These are phyloP conservation scores for Quercus dentata DNA, from an alignment of 306 rosid genomes.

Conservation along the genomic window DNA sequence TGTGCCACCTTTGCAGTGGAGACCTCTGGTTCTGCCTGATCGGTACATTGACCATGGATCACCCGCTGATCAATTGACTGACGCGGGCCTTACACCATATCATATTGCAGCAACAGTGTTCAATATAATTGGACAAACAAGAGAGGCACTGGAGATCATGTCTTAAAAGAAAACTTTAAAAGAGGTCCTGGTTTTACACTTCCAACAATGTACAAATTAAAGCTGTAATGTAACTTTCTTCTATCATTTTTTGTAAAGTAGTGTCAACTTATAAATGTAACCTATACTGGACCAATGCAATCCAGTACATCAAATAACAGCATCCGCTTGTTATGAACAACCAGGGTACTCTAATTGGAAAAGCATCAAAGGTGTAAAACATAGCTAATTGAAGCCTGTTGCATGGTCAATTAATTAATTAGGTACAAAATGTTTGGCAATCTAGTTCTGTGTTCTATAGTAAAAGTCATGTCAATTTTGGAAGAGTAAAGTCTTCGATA, in stretches of 20 bases:
- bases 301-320: background rate
- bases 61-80: slow-evolving; percentile 64
- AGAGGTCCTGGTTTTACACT: background rate
- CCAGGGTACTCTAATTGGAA: background rate
- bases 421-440: background rate
- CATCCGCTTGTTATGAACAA: background rate
- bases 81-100: slow-evolving; percentile 79
- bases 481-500: background rate
- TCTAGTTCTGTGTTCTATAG: background rate
- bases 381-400: background rate
- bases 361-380: background rate
- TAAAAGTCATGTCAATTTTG: background rate
- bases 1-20: slow-evolving; percentile 63
- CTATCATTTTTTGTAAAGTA: slow-evolving; percentile 12
- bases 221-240: background rate
- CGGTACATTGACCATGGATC: slow-evolving; percentile 88
- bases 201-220: slow-evolving; percentile 23
- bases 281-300: background rate
- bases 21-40: slow-evolving; percentile 93
- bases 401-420: background rate
- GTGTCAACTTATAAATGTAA: background rate
- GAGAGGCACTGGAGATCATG: slow-evolving; percentile 85
- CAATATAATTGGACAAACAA: slow-evolving; percentile 79
- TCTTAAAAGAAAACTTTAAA: slow-evolving; percentile 26
- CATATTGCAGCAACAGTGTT: slow-evolving; percentile 92